Evolutionary conservation across 495 filamentous ascomycete species (phyloP), one percentile per base, ranked within the genome.

Genomic region (Hypoxylon cercidicola): DNA sequence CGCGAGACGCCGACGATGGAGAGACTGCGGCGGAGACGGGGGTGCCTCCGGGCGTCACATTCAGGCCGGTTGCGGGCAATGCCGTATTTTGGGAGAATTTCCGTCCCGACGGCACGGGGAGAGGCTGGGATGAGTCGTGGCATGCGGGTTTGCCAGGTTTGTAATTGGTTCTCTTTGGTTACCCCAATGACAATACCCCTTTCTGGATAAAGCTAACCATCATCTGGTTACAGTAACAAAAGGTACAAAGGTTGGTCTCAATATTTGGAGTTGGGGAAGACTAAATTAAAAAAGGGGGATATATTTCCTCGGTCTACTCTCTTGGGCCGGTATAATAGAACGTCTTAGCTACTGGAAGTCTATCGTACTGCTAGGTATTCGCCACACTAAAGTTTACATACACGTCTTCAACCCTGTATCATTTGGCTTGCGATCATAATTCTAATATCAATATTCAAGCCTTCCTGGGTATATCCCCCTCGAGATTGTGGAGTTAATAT

Each of bases 81-180:
- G 79, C 79, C 13, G 79, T 82, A 15, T 81, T 75, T 45, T 82
- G 80, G 80, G 79, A 81, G 69, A 81, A 82, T 57, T 81, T 82
- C 67, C 73, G 73, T 32, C 64, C 78, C 11, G 79, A 81, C 40
- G 75, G 77, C 1, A 75, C 77, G 0, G 78, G 77, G 2, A 67
- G 75, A 53, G 80, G 78, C 3, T 79, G 71, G 61, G 74, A 78
- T 12, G 77, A 82, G 68, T 74, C 75, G n/a, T 81, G 79, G 77
- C 80, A 82, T 62, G 78, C 78, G 40, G 79, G 80, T 1, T 59
- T 82, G 39, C 78, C 80, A 50, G 64, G 64, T 68, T 62, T 10
- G 64, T 66, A 19, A 11, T 37, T 41, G n/a, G 3, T 21, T 7
- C n/a, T 37, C 39, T 28, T 20, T 15, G 13, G n/a, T n/a, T n/a